Conservation (phyloP, 148 eudicot species). For the Cornus suecica region DNA sequence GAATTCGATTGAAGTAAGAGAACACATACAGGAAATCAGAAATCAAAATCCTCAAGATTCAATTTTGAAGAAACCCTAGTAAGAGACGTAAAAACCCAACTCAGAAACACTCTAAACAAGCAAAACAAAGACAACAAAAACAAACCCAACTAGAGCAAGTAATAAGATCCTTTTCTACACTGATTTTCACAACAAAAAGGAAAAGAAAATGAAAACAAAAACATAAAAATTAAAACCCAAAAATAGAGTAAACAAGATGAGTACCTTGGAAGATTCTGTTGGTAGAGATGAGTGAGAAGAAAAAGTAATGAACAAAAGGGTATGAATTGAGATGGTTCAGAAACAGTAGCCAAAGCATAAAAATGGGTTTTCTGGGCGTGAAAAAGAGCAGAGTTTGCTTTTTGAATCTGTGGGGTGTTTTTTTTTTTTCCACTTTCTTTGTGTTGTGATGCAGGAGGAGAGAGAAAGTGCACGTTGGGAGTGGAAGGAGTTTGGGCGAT, state of each 20-base stretch:
- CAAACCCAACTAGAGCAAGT: not conserved
- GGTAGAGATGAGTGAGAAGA: not conserved
- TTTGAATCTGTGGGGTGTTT: not conserved
- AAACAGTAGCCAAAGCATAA: not conserved
- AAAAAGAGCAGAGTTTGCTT: not conserved
- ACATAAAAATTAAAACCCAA: not conserved
- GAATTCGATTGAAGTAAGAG: not conserved
- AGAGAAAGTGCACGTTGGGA: not conserved
- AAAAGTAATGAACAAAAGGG: not conserved
- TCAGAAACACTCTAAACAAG: not conserved
- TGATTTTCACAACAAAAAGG: not conserved
- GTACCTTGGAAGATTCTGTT: slow-evolving; percentile 6
- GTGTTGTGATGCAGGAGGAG: not conserved
- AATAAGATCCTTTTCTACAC: not conserved
- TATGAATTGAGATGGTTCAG: not conserved
- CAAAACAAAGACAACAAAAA: not conserved
- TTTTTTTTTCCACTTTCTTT: no score
- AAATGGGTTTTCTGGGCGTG: not conserved
- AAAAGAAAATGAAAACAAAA: not conserved
- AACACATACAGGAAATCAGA: not conserved
- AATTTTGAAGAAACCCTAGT: not conserved
- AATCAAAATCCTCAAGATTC: not conserved
- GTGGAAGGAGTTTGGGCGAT: not conserved
- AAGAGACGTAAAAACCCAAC: not conserved
- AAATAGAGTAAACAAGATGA: not conserved